These are phyloP conservation scores for Pseudozyma sp. DNA, from an alignment of 1,284 basidiomycete species.

Conservation along the genomic window DNA sequence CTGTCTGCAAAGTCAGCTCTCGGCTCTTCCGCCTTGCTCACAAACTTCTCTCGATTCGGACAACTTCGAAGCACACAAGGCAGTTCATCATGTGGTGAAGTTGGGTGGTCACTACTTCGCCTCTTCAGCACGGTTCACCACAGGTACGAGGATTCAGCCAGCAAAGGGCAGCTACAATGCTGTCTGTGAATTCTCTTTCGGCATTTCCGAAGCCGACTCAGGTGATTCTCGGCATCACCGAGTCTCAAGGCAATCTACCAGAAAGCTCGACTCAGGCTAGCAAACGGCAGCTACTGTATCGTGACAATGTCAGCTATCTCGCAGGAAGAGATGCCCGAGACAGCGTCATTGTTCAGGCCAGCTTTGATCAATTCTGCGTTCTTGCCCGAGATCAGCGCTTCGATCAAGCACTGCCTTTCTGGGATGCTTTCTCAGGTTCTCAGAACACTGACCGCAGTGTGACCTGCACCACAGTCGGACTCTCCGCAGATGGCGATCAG, in stretches of 20 bases:
- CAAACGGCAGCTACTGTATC: neutral
- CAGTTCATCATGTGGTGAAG: too few species aligned
- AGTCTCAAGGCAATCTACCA: neutral
- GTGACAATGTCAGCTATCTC: constrained; percentile 19
- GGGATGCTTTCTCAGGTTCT: constrained; percentile 51
- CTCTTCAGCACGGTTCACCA: too few species aligned
- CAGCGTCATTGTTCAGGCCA: constrained; percentile 32
- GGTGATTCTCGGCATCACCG: constrained; percentile 30
- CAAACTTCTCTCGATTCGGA: neutral
- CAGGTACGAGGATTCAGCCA: neutral
- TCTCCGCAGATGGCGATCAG: constrained; percentile 14
- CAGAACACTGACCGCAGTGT: constrained; percentile 30
- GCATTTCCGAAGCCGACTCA: constrained; percentile 17
- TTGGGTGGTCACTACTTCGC: too few species aligned
- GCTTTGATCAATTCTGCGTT: constrained; percentile 48
- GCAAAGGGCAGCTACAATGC: constrained; percentile 7
- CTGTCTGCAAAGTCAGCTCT: neutral
- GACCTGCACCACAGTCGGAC: constrained; percentile 30
- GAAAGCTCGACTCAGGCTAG: constrained; percentile 8
- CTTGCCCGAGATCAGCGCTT: constrained; percentile 42
- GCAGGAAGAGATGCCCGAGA: constrained; percentile 29
- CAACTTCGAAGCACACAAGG: too few species aligned
- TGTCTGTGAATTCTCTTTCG: constrained; percentile 10
- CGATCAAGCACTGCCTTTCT: constrained; percentile 49
- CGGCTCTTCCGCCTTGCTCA: neutral